Conservation (phyloP, 2,329 filamentous ascomycete genomes). For the Orbilia javanica region DNA sequence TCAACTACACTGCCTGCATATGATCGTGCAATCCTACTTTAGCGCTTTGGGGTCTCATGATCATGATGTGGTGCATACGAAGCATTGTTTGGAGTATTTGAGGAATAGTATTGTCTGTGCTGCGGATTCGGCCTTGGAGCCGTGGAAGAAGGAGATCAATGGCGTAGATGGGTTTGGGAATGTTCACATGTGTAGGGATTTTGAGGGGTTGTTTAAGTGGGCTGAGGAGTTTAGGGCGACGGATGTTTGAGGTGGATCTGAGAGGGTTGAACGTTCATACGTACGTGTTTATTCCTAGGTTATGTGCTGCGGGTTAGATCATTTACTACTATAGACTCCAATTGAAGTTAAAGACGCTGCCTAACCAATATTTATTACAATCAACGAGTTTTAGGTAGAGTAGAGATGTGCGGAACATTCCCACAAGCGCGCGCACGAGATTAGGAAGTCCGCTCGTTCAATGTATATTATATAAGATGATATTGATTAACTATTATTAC, state of each 20-base stretch:
- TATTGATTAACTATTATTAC: not conserved
- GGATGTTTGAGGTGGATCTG: slow-evolving; percentile 11
- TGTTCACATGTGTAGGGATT: slow-evolving; percentile 51
- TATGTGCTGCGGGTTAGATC: not conserved
- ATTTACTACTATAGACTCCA: not conserved
- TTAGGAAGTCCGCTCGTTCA: not conserved
- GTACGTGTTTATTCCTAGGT: not conserved
- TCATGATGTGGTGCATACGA: slow-evolving; percentile 64
- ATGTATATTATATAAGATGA: not conserved
- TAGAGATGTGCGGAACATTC: not conserved
- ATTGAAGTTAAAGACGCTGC: not conserved
- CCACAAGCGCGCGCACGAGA: not conserved
- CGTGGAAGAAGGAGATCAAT: slow-evolving; percentile 63
- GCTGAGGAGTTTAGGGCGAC: slow-evolving; percentile 41
- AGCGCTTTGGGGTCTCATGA: slow-evolving; percentile 62
- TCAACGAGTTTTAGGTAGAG: not conserved
- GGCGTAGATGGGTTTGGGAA: slow-evolving; percentile 50
- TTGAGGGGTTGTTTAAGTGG: slow-evolving; percentile 47
- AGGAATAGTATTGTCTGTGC: slow-evolving; percentile 65
- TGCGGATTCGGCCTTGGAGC: slow-evolving; percentile 65
- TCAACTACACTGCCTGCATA: slow-evolving; percentile 66
- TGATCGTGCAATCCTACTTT: slow-evolving; percentile 63
- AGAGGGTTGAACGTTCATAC: not conserved
- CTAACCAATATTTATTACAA: not conserved
- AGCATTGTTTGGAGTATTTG: slow-evolving; percentile 66